Base-by-base conservation (phyloP, 2,329 filamentous ascomycete genomes). In the Pestalotiopsis fici region DNA sequence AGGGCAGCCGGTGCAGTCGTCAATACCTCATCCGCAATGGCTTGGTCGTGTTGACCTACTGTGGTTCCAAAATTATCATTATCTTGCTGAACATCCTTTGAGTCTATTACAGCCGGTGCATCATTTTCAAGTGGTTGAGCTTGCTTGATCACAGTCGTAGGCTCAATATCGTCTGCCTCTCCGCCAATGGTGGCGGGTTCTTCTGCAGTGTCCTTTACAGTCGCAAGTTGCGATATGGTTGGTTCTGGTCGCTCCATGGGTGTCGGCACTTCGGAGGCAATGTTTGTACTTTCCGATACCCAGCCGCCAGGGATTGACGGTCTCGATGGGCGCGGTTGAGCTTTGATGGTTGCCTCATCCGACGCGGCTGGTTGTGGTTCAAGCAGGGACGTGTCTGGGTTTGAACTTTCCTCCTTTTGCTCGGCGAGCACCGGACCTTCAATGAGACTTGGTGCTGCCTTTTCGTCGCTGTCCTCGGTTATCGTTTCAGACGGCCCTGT, bases 261-360 rank as follows among this genome's bases (percentile, higher is more conserved):
- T 15, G 72, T 74, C 12, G 69, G 47, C 27, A 66, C 64, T 56
- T 69, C 72, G n/a, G 73, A 73, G 47, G 65, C 70, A 21, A 60
- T 27, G 59, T 65, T 74, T 15, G 69, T 65, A 61, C 71, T 75
- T 69, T 78, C 75, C 13, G 75, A 73, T 27, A 76, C 72, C 76
- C 75, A 77, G 61, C 71, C 70, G 3, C 75, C 77, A 31, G 75
- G 75, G 65, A 78, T 69, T 47, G 71, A 68, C 68, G 77, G 71
- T 64, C 74, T 71, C 28, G 65, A 28, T 13, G 55, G 31, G 35
- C 57, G 57, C 13, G 27, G 4, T 35, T 23, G 43, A 15, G 50
- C 37, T 21, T 11, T 35, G 12, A 55, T 23, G 21, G 59, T 50
- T 62, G 59, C 35, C 11, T 62, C 61, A 55, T 31, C 25, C 25